phyloP scores from a whole-genome alignment of 2,329 filamentous ascomycete genomes.

The Cladophialophora carrionii region DNA sequence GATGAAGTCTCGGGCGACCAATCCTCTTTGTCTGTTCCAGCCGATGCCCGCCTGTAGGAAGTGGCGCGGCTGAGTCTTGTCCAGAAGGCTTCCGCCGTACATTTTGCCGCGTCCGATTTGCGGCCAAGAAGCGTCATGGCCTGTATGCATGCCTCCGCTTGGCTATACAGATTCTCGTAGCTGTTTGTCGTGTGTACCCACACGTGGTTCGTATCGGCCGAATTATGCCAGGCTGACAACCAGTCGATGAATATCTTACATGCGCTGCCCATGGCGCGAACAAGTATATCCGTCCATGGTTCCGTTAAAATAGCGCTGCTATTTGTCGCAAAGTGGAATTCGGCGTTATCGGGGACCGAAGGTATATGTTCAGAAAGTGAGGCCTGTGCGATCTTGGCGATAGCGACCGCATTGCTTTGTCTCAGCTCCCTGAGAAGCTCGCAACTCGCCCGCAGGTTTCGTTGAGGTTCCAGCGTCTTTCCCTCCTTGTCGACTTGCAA shows the following conservation, averaged over 20 bases:
- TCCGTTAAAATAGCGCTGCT: conserved; percentile 62
- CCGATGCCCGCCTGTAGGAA: conserved; percentile 1
- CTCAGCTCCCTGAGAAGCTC: conserved; percentile 22
- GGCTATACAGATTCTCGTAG: conserved; percentile 21
- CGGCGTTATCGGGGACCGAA: conserved; percentile 38
- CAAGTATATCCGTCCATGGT: conserved; percentile 59
- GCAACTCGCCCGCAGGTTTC: conserved; percentile 16
- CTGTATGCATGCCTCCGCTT: conserved; percentile 29
- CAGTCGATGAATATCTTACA: conserved; percentile 31
- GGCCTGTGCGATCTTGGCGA: conserved; percentile 27
- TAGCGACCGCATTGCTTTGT: conserved; percentile 21
- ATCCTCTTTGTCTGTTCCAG: background rate
- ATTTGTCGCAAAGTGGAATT: conserved; percentile 57
- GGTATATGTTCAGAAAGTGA: conserved; percentile 27
- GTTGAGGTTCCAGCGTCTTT: conserved; percentile 37
- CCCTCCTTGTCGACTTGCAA: conserved; percentile 54
- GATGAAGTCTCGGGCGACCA: background rate
- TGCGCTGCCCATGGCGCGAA: conserved; percentile 31
- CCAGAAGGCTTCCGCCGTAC: conserved; percentile 28
- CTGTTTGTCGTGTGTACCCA: conserved; percentile 22
- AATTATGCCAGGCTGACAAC: conserved; percentile 21
- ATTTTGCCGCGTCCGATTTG: conserved; percentile 29
- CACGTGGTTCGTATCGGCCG: conserved; percentile 9
- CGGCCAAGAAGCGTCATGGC: conserved; percentile 32
- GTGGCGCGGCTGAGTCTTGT: conserved; percentile 14